phyloP scores from a whole-genome alignment of 345 rosid genomes.

The Limnanthes douglasii region DNA sequence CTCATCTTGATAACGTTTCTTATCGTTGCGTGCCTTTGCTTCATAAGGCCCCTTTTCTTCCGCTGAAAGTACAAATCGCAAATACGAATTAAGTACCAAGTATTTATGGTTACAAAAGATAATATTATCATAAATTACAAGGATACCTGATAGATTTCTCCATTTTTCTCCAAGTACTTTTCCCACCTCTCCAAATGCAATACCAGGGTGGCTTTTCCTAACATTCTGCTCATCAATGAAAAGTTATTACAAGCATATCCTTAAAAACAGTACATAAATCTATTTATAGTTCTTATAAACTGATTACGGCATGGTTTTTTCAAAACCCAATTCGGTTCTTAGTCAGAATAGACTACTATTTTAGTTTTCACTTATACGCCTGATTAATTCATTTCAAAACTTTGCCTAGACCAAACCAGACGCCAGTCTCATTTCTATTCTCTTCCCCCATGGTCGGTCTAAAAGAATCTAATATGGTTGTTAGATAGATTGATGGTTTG shows the following conservation, averaged over 20 bases:
- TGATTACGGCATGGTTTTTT: too few relatives aligned
- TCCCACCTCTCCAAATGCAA: constrained; percentile 29
- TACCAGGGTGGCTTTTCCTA: constrained; percentile 46
- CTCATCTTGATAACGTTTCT: constrained; percentile 38
- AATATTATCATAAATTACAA: too few relatives aligned
- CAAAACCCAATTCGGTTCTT: too few relatives aligned
- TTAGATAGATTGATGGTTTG: too few relatives aligned
- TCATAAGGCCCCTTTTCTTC: constrained; percentile 56
- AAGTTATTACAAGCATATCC: constrained; percentile 4
- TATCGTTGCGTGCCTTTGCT: constrained; percentile 46
- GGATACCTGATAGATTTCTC: constrained; percentile 39
- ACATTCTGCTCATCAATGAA: constrained; percentile 27
- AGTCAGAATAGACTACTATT: too few relatives aligned
- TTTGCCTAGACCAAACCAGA: too few relatives aligned
- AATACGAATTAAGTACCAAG: neutral
- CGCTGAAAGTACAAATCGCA: constrained; percentile 9
- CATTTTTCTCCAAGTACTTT: constrained; percentile 45
- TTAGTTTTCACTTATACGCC: too few relatives aligned
- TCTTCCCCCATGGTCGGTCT: too few relatives aligned
- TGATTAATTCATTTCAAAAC: too few relatives aligned
- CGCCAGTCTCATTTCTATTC: too few relatives aligned
- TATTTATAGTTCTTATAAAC: too few relatives aligned
- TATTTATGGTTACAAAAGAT: neutral
- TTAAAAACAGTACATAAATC: too few relatives aligned
- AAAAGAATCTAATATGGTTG: neutral